Conservation (phyloP, 169 alveolate species). For the Plasmodium relictum region DNA sequence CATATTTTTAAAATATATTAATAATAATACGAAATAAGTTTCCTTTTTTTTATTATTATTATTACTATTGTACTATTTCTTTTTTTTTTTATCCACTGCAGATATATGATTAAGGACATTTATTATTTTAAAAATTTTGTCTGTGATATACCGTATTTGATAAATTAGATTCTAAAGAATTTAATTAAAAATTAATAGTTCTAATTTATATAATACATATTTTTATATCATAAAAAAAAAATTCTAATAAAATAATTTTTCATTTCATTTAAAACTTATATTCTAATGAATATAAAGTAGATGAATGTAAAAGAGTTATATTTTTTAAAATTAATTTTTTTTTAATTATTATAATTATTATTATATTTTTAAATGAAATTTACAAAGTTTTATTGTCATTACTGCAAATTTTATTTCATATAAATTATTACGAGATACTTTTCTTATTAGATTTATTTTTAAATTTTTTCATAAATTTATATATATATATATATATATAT, state of each 20-base stretch:
- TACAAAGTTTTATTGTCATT: neutral
- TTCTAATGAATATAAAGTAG: neutral
- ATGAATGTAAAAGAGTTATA: neutral
- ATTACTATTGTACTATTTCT: neutral
- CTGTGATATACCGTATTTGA: neutral
- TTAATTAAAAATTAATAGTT: neutral
- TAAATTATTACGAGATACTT: neutral
- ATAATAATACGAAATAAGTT: neutral
- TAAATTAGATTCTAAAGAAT: neutral
- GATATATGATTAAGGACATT: neutral
- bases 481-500: too few species aligned
- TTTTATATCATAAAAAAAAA: neutral
- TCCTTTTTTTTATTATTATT: neutral
- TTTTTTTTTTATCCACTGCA: neutral
- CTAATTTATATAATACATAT: neutral
- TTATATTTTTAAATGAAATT: neutral
- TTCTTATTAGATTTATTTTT: neutral
- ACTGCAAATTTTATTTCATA: neutral
- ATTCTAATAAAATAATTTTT: neutral
- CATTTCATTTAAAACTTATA: neutral
- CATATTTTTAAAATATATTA: neutral
- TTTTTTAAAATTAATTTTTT: neutral
- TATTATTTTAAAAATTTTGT: neutral
- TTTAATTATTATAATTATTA: neutral
- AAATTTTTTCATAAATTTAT: too few species aligned